phyloP scores from a whole-genome alignment of 805 yeast genomes.

The Saccharomycopsis javanensis region DNA sequence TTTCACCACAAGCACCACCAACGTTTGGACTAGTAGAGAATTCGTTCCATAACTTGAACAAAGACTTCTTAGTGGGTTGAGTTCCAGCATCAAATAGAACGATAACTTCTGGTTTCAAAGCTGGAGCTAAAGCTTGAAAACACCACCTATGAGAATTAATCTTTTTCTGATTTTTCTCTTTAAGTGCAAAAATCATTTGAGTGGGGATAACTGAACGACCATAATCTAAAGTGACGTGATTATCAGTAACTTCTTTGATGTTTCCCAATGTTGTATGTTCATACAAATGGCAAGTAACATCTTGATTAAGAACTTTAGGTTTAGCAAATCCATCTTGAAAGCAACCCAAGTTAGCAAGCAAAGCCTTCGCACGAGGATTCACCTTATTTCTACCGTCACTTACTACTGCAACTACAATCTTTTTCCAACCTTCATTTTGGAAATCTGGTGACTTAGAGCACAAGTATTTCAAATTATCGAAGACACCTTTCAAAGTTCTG shows the following conservation, averaged over 20 bases:
- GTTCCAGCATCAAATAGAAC: slow-evolving; percentile 57
- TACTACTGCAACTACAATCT: slow-evolving; percentile 52
- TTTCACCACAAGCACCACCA: slow-evolving; percentile 69
- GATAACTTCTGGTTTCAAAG: slow-evolving; percentile 48
- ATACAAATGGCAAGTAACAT: slow-evolving; percentile 55
- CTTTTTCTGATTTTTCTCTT: slow-evolving; percentile 54
- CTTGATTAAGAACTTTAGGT: slow-evolving; percentile 46
- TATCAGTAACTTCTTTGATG: slow-evolving; percentile 34
- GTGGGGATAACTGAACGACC: slow-evolving; percentile 51
- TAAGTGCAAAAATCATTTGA: slow-evolving; percentile 50
- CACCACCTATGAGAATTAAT: slow-evolving; percentile 65
- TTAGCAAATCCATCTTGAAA: slow-evolving; percentile 61
- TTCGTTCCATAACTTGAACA: slow-evolving; percentile 53
- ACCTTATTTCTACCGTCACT: slow-evolving; percentile 60
- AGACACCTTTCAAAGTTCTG: slow-evolving; percentile 52
- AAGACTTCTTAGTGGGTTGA: slow-evolving; percentile 47
- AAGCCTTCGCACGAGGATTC: slow-evolving; percentile 51
- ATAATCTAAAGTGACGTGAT: slow-evolving; percentile 40
- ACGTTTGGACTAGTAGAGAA: slow-evolving; percentile 48
- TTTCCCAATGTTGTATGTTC: slow-evolving; percentile 57
- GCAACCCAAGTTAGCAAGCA: slow-evolving; percentile 54
- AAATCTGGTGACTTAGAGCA: slow-evolving; percentile 42
- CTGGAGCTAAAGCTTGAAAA: slow-evolving; percentile 52
- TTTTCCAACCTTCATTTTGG: slow-evolving; percentile 35
- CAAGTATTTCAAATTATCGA: slow-evolving; percentile 53